Base-by-base conservation (phyloP, 1,139 yeast genomes). In the Yamadazyma membranifaciens region DNA sequence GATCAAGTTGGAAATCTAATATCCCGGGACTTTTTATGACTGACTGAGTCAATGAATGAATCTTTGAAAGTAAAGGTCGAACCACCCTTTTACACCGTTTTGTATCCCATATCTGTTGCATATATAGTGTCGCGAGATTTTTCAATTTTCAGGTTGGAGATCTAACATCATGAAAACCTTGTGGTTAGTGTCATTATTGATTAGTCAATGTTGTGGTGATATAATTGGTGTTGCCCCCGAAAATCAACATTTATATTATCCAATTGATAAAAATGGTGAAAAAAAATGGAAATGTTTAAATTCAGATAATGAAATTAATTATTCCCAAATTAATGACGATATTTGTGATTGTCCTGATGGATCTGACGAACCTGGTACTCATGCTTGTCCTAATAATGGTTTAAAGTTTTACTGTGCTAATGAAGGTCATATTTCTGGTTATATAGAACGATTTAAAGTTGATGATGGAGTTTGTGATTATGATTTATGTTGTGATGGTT, bases 341-440 rank as follows among this genome's bases (percentile, higher is more conserved):
- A 83, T 76, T 54, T 91, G 98, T 61, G 98, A 92, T 58, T 92
- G 98, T 65, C 97, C 98, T 0, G 98, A 92, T 62, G 98, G 98
- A 0, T 83, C 94, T 3, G 98, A 92, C 61, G 98, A 92, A 59
- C 97, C 98, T 0, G 97, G 97, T 0, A 92, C 98, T 1, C 72
- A 85, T 39, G 97, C 97, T 0, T 92, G 98, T 59, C 66, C 63
- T 1, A 56, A 46, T 39, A 50, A 51, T 6, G 68, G 70, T 11
- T 72, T 73, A 11, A 47, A 49, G 37, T 92, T 89, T 54, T 89
- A 80, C 60, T 92, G 98, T 63, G 76, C 65, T 17, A 94, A 94
- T 54, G 67, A 72, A 37, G 96, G 96, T 2, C 87, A 81, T 52
- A 55, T 67, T 12, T 77, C 84, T 1, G 65, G 66, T 33, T 79